A percentile compares a stretch with the other conserved stretches of the same genome.
Conservation (phyloP, 139 green algal genomes). For the Volvox reticuliferus region DNA sequence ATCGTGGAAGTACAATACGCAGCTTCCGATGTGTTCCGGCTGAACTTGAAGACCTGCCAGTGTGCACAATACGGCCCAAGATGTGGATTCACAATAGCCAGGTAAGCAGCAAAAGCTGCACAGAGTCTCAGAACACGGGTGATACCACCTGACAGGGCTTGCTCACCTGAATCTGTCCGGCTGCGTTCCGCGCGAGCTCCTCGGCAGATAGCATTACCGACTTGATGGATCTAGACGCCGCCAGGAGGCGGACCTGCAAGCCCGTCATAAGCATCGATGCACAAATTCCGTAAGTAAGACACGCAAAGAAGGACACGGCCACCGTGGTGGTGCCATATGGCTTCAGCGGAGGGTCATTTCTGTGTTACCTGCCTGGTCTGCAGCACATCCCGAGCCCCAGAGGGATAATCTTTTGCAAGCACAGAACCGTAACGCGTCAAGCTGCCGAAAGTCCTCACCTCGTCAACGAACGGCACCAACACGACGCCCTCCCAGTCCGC, state of each 20-base stretch:
- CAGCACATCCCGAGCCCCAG: no score
- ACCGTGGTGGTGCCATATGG: not conserved
- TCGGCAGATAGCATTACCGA: constrained; percentile 65
- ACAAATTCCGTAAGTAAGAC: not conserved
- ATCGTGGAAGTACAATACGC: constrained; percentile 81
- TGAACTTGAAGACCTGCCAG: constrained; percentile 33
- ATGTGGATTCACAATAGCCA: not conserved
- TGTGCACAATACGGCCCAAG: not conserved
- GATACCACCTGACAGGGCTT: not conserved
- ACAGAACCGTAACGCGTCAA: no score
- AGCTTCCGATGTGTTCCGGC: constrained; percentile 52
- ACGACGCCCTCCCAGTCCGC: constrained; percentile 94
- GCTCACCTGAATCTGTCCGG: constrained; percentile 79
- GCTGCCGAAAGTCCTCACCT: constrained; percentile 51
- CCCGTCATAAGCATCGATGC: no score
- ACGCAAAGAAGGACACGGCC: not conserved
- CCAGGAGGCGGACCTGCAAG: constrained; percentile 71
- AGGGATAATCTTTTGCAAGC: no score
- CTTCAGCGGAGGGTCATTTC: no score
- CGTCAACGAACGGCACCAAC: constrained; percentile 80
- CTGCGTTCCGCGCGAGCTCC: constrained; percentile 79
- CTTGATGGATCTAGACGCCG: constrained; percentile 61
- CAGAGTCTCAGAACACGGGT: not conserved
- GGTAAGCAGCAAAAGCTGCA: not conserved
- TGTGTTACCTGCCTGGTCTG: no score